phyloP scores from a whole-genome alignment of 2,329 filamentous ascomycete genomes.

The Pyrenophora teres region DNA sequence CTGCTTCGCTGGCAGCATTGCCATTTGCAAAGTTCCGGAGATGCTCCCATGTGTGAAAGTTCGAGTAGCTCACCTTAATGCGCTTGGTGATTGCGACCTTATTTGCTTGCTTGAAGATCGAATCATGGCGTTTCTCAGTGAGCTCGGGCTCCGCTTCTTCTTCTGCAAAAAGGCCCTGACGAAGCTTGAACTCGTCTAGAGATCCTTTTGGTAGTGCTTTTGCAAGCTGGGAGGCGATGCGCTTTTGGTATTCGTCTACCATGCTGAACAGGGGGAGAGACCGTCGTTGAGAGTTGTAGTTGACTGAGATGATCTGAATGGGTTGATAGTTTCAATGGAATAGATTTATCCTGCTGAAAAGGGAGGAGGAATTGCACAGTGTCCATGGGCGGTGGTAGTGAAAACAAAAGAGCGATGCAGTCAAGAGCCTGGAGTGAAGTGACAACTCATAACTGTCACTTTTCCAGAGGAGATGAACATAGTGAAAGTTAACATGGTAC shows the following conservation, averaged over 20 bases:
- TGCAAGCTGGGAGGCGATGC: not conserved
- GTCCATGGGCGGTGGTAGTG: not conserved
- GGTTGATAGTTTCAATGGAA: not conserved
- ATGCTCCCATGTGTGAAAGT: conserved; percentile 1
- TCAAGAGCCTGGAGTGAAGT: not conserved
- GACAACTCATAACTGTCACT: too few species aligned
- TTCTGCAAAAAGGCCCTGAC: not conserved
- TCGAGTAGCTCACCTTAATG: not conserved
- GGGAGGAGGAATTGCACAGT: too few species aligned
- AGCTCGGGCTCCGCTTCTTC: not conserved
- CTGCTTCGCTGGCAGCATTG: not conserved
- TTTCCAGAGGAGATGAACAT: too few species aligned
- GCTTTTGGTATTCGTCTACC: not conserved
- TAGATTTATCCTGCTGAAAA: too few species aligned
- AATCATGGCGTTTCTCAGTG: not conserved
- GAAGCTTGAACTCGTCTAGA: too few species aligned
- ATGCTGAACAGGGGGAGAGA: not conserved
- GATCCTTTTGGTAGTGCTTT: too few species aligned
- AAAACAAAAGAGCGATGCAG: not conserved
- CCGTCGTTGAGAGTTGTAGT: not conserved
- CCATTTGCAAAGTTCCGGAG: not conserved
- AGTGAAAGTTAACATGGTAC: too few species aligned
- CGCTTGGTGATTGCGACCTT: not conserved
- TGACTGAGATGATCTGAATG: not conserved
- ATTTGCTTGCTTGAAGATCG: not conserved